A percentile compares a stretch with the other conserved stretches of the same genome.
These are phyloP conservation scores for Ceratobasidium sp. DNA, from an alignment of 1,284 basidiomycete genomes.

Conservation along the genomic window DNA sequence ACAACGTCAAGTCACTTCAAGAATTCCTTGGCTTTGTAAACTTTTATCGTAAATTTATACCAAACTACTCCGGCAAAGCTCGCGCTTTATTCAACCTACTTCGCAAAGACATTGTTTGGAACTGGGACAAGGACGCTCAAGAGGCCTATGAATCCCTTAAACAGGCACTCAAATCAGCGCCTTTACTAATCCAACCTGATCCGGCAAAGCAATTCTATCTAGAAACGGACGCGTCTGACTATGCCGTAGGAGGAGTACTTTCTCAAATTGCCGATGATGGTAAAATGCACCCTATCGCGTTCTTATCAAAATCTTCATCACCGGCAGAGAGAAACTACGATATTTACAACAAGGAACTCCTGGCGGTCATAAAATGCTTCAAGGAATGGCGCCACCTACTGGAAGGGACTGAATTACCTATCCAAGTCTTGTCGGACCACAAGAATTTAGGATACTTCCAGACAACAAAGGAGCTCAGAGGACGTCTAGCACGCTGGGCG, in stretches of 20 bases:
- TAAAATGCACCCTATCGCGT: constrained; percentile 15
- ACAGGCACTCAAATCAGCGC: constrained; percentile 6
- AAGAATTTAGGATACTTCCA: constrained; percentile 21
- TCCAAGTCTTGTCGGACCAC: constrained; percentile 22
- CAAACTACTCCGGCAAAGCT: constrained; percentile 52
- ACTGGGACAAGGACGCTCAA: constrained; percentile 46
- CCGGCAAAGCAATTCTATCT: constrained; percentile 28
- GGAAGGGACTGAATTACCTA: neutral
- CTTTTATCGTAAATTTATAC: constrained; percentile 57
- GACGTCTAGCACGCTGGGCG: neutral
- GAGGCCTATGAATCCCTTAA: constrained; percentile 54
- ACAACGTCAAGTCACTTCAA: constrained; percentile 55
- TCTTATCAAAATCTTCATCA: constrained; percentile 22
- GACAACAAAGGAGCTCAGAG: neutral
- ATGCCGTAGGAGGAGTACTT: constrained; percentile 31
- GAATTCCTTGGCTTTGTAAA: constrained; percentile 57
- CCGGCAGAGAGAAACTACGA: constrained; percentile 48
- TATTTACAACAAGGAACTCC: constrained; percentile 29
- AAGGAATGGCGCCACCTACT: constrained; percentile 22
- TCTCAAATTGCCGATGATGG: constrained; percentile 46
- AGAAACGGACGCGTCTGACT: too few species aligned
- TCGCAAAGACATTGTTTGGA: constrained; percentile 48
- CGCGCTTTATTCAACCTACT: constrained; percentile 52
- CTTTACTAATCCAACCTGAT: constrained; percentile 38
- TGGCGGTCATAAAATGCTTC: constrained; percentile 8